Evolutionary conservation across 495 filamentous ascomycete genomes (phyloP), one percentile per base, ranked within the genome.

Genomic region (Staphylotrichum longicolle): DNA sequence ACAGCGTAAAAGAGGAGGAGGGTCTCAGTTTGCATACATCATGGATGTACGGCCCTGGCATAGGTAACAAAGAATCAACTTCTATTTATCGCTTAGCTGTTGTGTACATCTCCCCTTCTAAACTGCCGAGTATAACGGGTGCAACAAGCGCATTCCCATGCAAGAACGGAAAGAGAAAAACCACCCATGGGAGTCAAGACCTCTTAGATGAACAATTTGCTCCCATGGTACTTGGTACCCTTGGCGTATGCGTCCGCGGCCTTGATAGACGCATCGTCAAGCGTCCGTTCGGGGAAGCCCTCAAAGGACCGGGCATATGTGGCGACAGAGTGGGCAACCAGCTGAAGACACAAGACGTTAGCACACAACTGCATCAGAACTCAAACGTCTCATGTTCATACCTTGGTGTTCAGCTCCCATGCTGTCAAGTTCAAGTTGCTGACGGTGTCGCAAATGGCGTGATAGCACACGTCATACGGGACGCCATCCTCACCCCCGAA

Each of bases 391-490:
- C 20, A 27, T 27, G 20, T 27, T 27, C 20, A 27, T 52, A 77
- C 75, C 76, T 83, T 82, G 14, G 82, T 77, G 60, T 85, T 85
- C 20, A 79, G 37, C 60, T 80, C 76, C 78, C 80, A 83, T 8
- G 82, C 82, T 0, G 75, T 78, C 45, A 78, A 56, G 63, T 81
- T 76, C 53, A 82, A 57, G 58, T 85, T 84, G 55, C 64, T 64
- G 40, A 83, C 50, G 52, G 76, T 69, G 63, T 85, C 82, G 59
- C 82, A 83, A 7, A 82, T 65, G 67, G 81, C 75, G 60, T 85
- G 82, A 57, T 85, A 85, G 70, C 81, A 83, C 33, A 75, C 73
- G 65, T 85, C 82, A 62, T 77, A 82, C 73, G 77, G 78, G 20
- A 75, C 70, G 2, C 82, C 82, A 10, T 75, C 77, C 62, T 71